phyloP scores from a whole-genome alignment of 176 grass and related monocot genomes.

The Raddia guianensis region DNA sequence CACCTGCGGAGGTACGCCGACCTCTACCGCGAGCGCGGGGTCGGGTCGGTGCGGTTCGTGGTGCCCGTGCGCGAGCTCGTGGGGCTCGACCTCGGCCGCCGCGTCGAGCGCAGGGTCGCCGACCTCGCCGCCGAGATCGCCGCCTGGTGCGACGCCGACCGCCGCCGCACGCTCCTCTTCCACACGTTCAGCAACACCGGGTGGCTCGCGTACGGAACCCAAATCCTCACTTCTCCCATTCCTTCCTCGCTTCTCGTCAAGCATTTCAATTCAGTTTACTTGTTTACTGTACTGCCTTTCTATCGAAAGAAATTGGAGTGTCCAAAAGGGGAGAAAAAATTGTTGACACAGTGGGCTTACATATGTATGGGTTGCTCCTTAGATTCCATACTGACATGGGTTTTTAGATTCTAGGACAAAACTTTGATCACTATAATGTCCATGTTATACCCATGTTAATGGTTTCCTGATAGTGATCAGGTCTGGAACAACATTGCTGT shows the following conservation, averaged over 20 bases:
- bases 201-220: conserved; percentile 75
- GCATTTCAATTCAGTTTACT: background rate
- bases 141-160: conserved; percentile 79
- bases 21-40: conserved; percentile 75
- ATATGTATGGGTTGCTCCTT: background rate
- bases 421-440: background rate
- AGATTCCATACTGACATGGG: conserved; percentile 10
- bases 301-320: background rate
- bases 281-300: background rate
- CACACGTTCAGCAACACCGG: conserved; percentile 99
- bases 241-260: background rate
- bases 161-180: conserved; percentile 72
- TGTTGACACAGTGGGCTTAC: background rate
- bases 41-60: conserved; percentile 73
- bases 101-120: conserved; percentile 69
- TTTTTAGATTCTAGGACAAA: no score
- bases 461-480: background rate
- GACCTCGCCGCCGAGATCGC: conserved; percentile 61
- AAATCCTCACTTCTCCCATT: background rate
- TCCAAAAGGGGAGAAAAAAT: background rate
- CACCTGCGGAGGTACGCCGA: conserved; percentile 85
- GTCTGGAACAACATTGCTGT: background rate
- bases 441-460: background rate
- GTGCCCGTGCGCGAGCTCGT: conserved; percentile 70
- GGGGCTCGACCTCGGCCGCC: conserved; percentile 75